Evolutionary conservation across 257 asterid genomes (phyloP).

Genomic region (Nyctanthes arbortristis): DNA sequence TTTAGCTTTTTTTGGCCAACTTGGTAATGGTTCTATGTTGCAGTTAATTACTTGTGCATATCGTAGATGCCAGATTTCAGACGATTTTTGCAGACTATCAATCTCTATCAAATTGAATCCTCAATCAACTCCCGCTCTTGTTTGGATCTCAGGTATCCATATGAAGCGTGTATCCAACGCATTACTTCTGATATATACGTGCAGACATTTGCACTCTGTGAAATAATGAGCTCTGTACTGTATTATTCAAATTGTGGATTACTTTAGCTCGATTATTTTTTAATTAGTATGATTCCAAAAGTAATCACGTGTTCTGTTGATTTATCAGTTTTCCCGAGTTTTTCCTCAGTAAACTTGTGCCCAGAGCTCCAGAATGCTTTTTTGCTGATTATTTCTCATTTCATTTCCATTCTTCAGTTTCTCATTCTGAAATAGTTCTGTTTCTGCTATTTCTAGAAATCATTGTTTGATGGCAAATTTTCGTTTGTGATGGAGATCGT

Average conservation of each 20-base stretch:
- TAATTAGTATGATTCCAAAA: too few relatives aligned
- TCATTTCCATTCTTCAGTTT: not conserved
- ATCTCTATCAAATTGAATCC: slow-evolving; percentile 41
- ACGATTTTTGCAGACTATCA: slow-evolving; percentile 74
- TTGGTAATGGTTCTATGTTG: slow-evolving; percentile 3
- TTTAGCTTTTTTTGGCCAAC: not conserved
- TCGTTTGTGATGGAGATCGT: not conserved
- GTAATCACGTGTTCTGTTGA: not conserved
- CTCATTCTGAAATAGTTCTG: not conserved
- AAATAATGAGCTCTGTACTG: not conserved
- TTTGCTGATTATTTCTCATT: not conserved
- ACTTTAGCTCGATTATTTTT: too few relatives aligned
- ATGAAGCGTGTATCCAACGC: not conserved
- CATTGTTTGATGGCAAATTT: not conserved
- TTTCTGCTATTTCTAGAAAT: slow-evolving; percentile 1
- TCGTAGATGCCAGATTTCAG: slow-evolving; percentile 74
- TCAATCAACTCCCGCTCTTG: slow-evolving; percentile 35
- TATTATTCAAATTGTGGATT: not conserved
- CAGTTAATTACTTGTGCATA: slow-evolving; percentile 76
- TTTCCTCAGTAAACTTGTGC: not conserved
- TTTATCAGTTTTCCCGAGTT: not conserved
- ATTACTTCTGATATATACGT: too few relatives aligned
- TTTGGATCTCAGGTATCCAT: slow-evolving; percentile 65
- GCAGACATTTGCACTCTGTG: not conserved
- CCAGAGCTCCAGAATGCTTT: not conserved